Conservation (phyloP, 148 eudicot species). For the Camellia japonica region DNA sequence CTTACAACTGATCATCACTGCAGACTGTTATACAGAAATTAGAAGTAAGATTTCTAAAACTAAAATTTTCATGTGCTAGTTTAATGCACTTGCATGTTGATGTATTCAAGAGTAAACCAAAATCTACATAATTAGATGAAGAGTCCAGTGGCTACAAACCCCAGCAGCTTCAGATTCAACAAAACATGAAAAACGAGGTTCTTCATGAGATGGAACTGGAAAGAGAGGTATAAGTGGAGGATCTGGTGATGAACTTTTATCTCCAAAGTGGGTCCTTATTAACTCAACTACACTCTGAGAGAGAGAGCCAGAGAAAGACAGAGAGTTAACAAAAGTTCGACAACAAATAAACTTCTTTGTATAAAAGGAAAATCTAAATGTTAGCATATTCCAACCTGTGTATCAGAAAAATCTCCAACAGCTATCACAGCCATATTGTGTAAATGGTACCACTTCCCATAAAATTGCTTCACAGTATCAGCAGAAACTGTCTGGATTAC, state of each 20-base stretch:
- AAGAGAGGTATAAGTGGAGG: conserved; percentile 48
- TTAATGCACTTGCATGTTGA: neutral
- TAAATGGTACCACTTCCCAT: conserved; percentile 77
- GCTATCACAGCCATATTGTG: conserved; percentile 84
- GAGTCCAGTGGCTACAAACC: conserved; percentile 38
- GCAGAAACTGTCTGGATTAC: conserved; percentile 75
- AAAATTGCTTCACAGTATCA: conserved; percentile 63
- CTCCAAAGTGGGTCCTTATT: conserved; percentile 64
- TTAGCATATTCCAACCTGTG: conserved; percentile 48
- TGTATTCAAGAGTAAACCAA: neutral
- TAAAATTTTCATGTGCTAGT: neutral
- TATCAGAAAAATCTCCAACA: conserved; percentile 82
- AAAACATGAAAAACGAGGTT: conserved; percentile 68
- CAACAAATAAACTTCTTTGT: neutral
- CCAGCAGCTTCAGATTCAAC: conserved; percentile 88
- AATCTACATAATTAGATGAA: neutral
- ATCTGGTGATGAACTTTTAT: conserved; percentile 34
- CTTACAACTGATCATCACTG: conserved; percentile 83
- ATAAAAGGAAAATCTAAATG: conserved; percentile 7
- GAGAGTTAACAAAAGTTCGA: neutral
- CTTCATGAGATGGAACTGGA: conserved; percentile 62
- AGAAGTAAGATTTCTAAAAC: neutral
- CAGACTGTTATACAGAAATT: conserved; percentile 50
- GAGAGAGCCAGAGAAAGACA: conserved; percentile 12
- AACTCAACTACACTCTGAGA: conserved; percentile 66